Evolutionary conservation across 768 basidiomycete species (phyloP), one percentile per base, ranked within the genome.

Genomic region (Pulveroboletus frians): DNA sequence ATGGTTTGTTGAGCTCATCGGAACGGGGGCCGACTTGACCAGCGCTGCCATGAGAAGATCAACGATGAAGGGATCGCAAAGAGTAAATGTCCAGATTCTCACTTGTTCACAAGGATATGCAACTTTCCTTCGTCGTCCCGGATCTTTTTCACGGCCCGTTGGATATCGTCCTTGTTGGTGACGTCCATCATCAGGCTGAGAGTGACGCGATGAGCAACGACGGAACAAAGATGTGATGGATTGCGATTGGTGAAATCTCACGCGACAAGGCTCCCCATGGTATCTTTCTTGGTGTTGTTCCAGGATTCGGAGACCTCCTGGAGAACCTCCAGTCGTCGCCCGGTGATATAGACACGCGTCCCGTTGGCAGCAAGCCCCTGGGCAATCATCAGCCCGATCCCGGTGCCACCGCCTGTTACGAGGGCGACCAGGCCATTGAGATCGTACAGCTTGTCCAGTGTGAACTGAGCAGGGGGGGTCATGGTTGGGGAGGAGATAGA

Each of bases 81-180:
- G 13, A 34, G 14, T 23, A 20, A 10, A 0, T 26, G 23, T 26
- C 20, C 14, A 13, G 21, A 26, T 29, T 58, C 77, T 36, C 50
- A 91, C 88, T 91, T 91, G 72, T 92, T 92, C 31, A 91, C 80
- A 4, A 92, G 77, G 45, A 90, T 78, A 58, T 92, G 86, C 36
- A 92, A 61, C 55, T 75, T 85, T 26, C 86, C 85, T 41, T 90
- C 84, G 17, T 61, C 55, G 7, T 37, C 38, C 26, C 18, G 46
- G 38, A 68, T 43, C 43, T 21, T 56, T 34, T 77, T 72, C 52
- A 83, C 81, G 4, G 71, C 81, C 10, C 64, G 68, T 42, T 69
- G 53, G 46, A 92, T 92, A 49, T 84, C 85, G 39, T 75, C 72
- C 58, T 84, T 84, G 60, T 76, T 70, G 2, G 88, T 88, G 20